Evolutionary conservation across 2,329 filamentous ascomycete species (phyloP), one percentile per base, ranked within the genome.

Genomic region (Phymatotrichopsis omnivora): DNA sequence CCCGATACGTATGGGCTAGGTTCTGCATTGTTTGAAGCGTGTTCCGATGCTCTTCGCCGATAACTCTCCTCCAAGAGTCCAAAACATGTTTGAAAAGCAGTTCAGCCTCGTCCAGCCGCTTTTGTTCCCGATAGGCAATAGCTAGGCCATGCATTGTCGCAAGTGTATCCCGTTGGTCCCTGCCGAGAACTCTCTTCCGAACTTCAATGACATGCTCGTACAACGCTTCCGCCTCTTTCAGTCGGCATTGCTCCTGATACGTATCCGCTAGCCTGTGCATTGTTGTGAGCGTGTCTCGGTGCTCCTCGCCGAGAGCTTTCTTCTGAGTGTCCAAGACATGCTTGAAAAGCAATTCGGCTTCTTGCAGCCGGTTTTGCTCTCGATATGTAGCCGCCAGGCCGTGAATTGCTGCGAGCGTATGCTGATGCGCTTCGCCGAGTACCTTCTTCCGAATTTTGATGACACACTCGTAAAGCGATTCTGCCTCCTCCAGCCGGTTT

Each of bases 151-250:
- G 30, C 17, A 48, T 30, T 8, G 24, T 45, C 16, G 3, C 11
- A 12, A 56, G 16, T 3, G 52, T 53, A 17, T 55, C 37, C n/a
- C 34, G 46, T 20, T 56, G 49, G 24, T 55, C 52, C 5, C 27
- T 17, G 11, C 54, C 52, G 11, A 55, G 46, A 7, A 46, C 11
- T 27, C 14, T 43, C 36, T 38, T 34, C 5, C 17, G 34, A 2
- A 14, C 24, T 12, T 40, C 32, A 3, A 45, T 3, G 7, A 30
- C 16, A 17, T n/a, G 11, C 14, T 23, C 23, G 10, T 6, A 0
- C 8, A 32, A 12, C n/a, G 23, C 30, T 23, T 42, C 39, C 20
- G 29, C 39, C 22, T 42, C 16, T 31, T 16, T 23, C n/a, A 33
- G 6, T 2, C 30, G 6, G 11, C 33, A 14, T n/a, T 2, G 12